A percentile compares a stretch with the other conserved stretches of the same genome.
Evolutionary conservation across 2,329 filamentous ascomycete genomes (phyloP).

Genomic region (Emericellopsis atlantica): DNA sequence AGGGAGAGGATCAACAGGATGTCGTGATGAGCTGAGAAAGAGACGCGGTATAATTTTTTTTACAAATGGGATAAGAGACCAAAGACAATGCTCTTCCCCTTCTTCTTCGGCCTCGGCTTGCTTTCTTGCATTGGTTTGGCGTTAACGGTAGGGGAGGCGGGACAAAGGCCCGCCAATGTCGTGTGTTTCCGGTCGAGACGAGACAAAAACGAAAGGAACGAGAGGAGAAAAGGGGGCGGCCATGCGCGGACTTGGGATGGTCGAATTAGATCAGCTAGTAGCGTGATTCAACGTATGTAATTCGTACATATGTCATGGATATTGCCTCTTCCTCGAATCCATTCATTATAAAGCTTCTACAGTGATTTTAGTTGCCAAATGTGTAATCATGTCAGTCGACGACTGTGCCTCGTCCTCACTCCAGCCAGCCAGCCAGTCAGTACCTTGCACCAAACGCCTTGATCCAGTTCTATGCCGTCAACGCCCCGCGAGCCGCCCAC

Average conservation of each 20-base stretch:
- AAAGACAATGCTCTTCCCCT: background rate
- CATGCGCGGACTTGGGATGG: too few relatives aligned
- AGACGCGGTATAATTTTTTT: conserved; percentile 1
- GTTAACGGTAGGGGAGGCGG: conserved; percentile 15
- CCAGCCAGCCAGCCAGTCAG: background rate
- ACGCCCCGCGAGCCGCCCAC: background rate
- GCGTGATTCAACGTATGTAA: too few relatives aligned
- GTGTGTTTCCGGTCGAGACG: too few relatives aligned
- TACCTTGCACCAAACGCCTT: background rate
- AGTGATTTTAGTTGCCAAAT: too few relatives aligned
- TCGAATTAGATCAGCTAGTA: too few relatives aligned
- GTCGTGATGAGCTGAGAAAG: conserved; percentile 12
- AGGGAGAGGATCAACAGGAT: conserved; percentile 52
- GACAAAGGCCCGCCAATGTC: too few relatives aligned
- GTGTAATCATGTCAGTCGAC: too few relatives aligned
- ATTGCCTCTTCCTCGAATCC: too few relatives aligned
- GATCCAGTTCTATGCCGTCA: background rate
- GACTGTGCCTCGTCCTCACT: background rate
- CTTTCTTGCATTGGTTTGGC: conserved; percentile 23
- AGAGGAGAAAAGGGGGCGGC: background rate
- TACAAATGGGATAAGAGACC: background rate
- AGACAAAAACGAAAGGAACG: background rate
- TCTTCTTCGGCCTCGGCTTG: conserved; percentile 10
- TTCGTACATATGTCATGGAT: too few relatives aligned
- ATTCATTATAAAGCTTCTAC: too few relatives aligned